Percentiles rank a stretch among this genome's conserved stretches.
Conservation (phyloP, 2,329 filamentous ascomycete species). For the Tolypocladium pustulatum region DNA sequence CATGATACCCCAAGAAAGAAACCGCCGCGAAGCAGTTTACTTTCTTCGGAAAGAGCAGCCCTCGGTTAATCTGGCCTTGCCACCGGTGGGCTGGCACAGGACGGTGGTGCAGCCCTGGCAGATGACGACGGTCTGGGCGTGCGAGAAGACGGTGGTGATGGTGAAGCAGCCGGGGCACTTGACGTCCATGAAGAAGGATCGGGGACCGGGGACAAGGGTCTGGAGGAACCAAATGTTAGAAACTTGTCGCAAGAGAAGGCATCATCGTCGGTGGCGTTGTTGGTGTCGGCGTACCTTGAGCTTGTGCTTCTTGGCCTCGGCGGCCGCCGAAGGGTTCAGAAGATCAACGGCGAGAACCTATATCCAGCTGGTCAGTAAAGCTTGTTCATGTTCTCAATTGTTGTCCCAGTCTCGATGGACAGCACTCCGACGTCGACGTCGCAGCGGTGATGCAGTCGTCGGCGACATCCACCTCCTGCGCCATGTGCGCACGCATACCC, state of each 20-base stretch:
- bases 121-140: slow-evolving; percentile 99
- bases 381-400: background rate
- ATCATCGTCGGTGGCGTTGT: slow-evolving; percentile 6
- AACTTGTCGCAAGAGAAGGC: background rate
- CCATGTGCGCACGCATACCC: slow-evolving; percentile 5
- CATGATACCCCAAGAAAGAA: slow-evolving; percentile 39
- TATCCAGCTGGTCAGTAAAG: slow-evolving; percentile 35
- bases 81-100: slow-evolving; percentile 98
- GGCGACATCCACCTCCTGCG: background rate
- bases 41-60: slow-evolving; percentile 99
- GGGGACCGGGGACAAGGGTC: slow-evolving; percentile 90
- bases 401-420: slow-evolving; percentile 5
- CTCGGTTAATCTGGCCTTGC: slow-evolving; percentile 97
- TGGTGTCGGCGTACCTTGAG: slow-evolving; percentile 67
- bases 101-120: slow-evolving; percentile 99
- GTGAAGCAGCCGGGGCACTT: slow-evolving; percentile 99
- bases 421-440: slow-evolving; percentile 7
- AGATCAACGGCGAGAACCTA: slow-evolving; percentile 99
- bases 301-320: slow-evolving; percentile 99
- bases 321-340: slow-evolving; percentile 94
- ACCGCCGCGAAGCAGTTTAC: slow-evolving; percentile 56
- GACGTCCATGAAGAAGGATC: slow-evolving; percentile 99
- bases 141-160: slow-evolving; percentile 99
- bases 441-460: slow-evolving; percentile 9
- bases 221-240: slow-evolving; percentile 25